Base-by-base conservation (phyloP, 2,329 filamentous ascomycete genomes). In the Aspergillus pseudoviridinutans region DNA sequence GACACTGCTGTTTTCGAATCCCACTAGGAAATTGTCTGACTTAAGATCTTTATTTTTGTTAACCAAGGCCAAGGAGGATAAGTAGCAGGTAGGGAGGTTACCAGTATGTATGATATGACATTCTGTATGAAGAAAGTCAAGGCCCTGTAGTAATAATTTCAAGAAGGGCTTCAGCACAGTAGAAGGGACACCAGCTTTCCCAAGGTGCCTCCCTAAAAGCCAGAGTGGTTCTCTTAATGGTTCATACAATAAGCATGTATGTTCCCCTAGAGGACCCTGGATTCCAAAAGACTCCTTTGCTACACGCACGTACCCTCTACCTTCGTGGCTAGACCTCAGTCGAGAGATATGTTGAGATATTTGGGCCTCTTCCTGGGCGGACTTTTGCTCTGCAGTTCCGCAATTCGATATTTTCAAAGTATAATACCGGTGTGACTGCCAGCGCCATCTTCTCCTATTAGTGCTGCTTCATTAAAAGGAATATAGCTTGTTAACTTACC, bases 81-180 rank as follows among this genome's bases (percentile, higher is more conserved):
- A 41, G 29, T 50, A 27, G 22, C 55, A 8, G 24, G 29, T 12
- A 25, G 58, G 59, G 24, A 24, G 24, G 24, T 46, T 59, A 72
- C 72, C 72, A 42, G 76, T 77, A 57, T 78, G 76, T 41, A 78
- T 72, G 20, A 78, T 55, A 35, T 66, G 66, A 55, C 71, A 76
- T 52, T 76, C 68, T 1, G 71, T 66, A 64, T 78, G 76, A 10
- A 78, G 66, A 56, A 74, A 78, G 50, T 77, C 70, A 1, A 78
- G 69, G 5, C 71, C 70, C 54, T 68, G 58, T 1, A 78, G 68
- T 8, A 78, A 61, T 25, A 70, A 61, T 22, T 66, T 70, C 8
- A 75, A 53, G 41, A 69, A 59, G 8, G 63, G 54, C 50, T 70
- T 72, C 24, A 73, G 61, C 25, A 69, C 64, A 22, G 57, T 57